phyloP scores from a whole-genome alignment of 2,329 filamentous ascomycete genomes.

The Beauveria bassiana region DNA sequence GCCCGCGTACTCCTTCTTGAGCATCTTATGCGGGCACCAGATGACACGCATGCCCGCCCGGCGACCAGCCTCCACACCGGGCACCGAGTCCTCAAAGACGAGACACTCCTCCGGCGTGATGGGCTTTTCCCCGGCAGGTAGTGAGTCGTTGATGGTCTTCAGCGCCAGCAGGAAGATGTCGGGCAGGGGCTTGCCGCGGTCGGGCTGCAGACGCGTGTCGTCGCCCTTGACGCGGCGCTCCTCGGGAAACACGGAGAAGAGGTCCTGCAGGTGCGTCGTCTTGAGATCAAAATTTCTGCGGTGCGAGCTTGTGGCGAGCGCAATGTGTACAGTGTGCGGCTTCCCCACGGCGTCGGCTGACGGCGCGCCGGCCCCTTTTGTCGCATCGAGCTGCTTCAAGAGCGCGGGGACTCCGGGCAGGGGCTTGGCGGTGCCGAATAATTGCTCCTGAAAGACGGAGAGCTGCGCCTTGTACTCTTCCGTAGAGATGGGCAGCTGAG shows the following conservation, averaged over 20 bases:
- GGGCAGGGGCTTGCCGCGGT: constrained; percentile 86
- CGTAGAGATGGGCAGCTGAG: constrained; percentile 67
- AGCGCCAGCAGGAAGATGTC: constrained; percentile 91
- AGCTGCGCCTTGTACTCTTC: constrained; percentile 59
- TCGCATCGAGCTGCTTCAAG: constrained; percentile 50
- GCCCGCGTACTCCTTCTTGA: constrained; percentile 68
- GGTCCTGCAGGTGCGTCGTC: constrained; percentile 51
- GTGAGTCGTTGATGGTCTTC: constrained; percentile 70
- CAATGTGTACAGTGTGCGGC: constrained; percentile 57
- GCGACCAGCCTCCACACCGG: constrained; percentile 82
- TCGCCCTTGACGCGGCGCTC: constrained; percentile 78
- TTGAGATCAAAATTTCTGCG: constrained; percentile 68
- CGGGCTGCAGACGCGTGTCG: constrained; percentile 65
- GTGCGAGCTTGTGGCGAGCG: constrained; percentile 77
- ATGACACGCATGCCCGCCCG: constrained; percentile 91
- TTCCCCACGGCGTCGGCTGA: neutral
- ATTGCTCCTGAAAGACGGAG: constrained; percentile 54
- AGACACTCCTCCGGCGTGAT: constrained; percentile 82
- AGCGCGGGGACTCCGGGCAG: constrained; percentile 71
- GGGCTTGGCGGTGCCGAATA: constrained; percentile 68
- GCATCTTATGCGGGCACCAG: constrained; percentile 79
- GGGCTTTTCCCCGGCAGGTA: constrained; percentile 52
- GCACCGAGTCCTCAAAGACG: constrained; percentile 93
- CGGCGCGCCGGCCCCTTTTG: constrained; percentile 17
- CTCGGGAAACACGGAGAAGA: constrained; percentile 58